These are phyloP conservation scores for Circinella minor DNA, from an alignment of 371 early-diverging fungal genomes.

Conservation along the genomic window DNA sequence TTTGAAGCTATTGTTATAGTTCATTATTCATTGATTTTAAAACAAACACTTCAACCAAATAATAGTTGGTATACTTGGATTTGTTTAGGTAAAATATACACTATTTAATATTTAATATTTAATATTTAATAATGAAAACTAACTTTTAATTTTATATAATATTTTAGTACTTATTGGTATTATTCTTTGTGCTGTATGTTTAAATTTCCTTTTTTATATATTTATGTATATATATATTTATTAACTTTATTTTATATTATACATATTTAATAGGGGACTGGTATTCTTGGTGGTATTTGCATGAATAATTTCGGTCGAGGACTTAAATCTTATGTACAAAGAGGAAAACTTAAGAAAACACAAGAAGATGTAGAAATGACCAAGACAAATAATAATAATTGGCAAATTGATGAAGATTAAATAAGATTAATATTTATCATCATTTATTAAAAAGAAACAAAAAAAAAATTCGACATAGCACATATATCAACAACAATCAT, in stretches of 20 bases:
- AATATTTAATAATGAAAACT: neutral
- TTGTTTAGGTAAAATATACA: conserved; percentile 33
- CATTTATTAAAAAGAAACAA: neutral
- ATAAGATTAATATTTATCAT: neutral
- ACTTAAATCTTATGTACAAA: conserved; percentile 39
- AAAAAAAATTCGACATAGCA: too few species aligned
- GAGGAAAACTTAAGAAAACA: conserved; percentile 29
- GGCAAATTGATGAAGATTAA: conserved; percentile 51
- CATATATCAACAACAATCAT: too few species aligned
- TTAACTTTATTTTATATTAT: neutral
- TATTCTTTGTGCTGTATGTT: conserved; percentile 24
- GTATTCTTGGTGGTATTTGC: conserved; percentile 31
- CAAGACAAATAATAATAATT: conserved; percentile 33
- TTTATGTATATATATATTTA: neutral
- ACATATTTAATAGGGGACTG: conserved; percentile 14
- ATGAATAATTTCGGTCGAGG: conserved; percentile 44
- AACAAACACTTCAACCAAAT: conserved; percentile 42
- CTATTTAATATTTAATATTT: too few species aligned
- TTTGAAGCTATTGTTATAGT: conserved; percentile 45
- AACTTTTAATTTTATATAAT: neutral
- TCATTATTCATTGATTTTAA: conserved; percentile 42
- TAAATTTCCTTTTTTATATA: neutral
- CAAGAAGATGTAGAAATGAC: conserved; percentile 42
- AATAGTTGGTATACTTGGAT: conserved; percentile 60
- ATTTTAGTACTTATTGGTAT: conserved; percentile 37